These are phyloP conservation scores for Forsythia viridissima DNA, from an alignment of 257 asterid species.

Conservation along the genomic window DNA sequence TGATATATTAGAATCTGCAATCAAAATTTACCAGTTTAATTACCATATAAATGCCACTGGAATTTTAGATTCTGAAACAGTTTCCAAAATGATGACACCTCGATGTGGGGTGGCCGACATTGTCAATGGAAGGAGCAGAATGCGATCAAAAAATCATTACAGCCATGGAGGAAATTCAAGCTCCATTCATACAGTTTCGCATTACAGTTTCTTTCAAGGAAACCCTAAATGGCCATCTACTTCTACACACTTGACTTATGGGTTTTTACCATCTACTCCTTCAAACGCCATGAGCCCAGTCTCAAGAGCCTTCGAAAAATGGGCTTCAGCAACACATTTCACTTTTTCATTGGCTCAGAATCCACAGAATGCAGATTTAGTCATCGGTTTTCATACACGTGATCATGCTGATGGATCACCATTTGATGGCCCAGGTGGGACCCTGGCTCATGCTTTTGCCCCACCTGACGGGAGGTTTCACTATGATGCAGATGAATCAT, in stretches of 20 bases:
- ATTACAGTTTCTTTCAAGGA: slow-evolving; percentile 20
- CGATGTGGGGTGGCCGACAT: slow-evolving; percentile 46
- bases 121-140: slow-evolving; percentile 26
- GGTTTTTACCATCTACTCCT: slow-evolving; percentile 10
- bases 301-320: slow-evolving; percentile 25
- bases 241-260: slow-evolving; percentile 26
- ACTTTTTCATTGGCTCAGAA: slow-evolving; percentile 4
- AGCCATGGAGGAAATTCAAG: background rate
- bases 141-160: slow-evolving; percentile 12
- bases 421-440: slow-evolving; percentile 37
- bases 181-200: slow-evolving; percentile 23
- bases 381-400: slow-evolving; percentile 22
- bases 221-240: slow-evolving; percentile 33
- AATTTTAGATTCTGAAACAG: slow-evolving; percentile 21
- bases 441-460: slow-evolving; percentile 35
- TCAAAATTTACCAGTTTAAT: slow-evolving; percentile 33
- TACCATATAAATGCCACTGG: slow-evolving; percentile 32
- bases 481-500: slow-evolving; percentile 31
- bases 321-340: slow-evolving; percentile 31
- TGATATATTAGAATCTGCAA: slow-evolving; percentile 27
- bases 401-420: slow-evolving; percentile 31
- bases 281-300: background rate
- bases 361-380: slow-evolving; percentile 16
- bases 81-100: slow-evolving; percentile 28
- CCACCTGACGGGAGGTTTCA: slow-evolving; percentile 36